phyloP scores from a whole-genome alignment of 768 basidiomycete genomes.

The Hygrophoropsis aurantiaca region DNA sequence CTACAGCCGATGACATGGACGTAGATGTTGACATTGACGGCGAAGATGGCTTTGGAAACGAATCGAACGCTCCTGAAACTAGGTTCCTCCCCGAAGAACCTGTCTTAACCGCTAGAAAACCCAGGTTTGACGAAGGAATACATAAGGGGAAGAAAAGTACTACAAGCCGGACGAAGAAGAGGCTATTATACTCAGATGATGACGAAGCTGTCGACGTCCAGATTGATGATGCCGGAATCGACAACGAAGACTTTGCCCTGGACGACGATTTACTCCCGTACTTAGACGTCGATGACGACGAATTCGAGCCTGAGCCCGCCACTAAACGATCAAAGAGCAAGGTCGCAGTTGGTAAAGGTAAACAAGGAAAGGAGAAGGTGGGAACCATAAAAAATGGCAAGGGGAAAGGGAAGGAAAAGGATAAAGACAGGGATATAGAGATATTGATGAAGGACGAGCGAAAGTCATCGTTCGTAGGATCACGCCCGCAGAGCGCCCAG shows the following conservation, averaged over 20 bases:
- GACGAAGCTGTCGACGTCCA: constrained; percentile 24
- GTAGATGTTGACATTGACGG: constrained; percentile 37
- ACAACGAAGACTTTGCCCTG: constrained; percentile 22
- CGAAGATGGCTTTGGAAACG: constrained; percentile 34
- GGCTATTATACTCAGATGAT: constrained; percentile 26
- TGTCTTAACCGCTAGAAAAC: constrained; percentile 5
- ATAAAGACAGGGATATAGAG: constrained; percentile 35
- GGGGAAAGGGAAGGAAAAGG: constrained; percentile 24
- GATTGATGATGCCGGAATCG: constrained; percentile 20
- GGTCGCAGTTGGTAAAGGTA: constrained; percentile 21
- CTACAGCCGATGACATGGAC: constrained; percentile 34
- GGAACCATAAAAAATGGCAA: constrained; percentile 20
- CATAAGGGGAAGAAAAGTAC: constrained; percentile 18
- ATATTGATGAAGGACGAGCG: constrained; percentile 44
- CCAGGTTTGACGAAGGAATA: constrained; percentile 6
- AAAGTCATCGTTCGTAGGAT: constrained; percentile 23
- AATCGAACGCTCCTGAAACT: constrained; percentile 10
- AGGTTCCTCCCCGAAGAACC: constrained; percentile 20
- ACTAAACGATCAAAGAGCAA: constrained; percentile 25
- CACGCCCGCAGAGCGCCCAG: constrained; percentile 30
- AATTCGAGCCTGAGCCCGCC: constrained; percentile 20
- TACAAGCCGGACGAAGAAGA: constrained; percentile 18
- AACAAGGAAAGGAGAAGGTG: constrained; percentile 19
- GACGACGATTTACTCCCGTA: constrained; percentile 22
- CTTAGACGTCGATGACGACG: constrained; percentile 24